A percentile compares a stretch with the other conserved stretches of the same genome.
Evolutionary conservation across 176 grass and related monocot species (phyloP).

Genomic region (Avena eriantha): DNA sequence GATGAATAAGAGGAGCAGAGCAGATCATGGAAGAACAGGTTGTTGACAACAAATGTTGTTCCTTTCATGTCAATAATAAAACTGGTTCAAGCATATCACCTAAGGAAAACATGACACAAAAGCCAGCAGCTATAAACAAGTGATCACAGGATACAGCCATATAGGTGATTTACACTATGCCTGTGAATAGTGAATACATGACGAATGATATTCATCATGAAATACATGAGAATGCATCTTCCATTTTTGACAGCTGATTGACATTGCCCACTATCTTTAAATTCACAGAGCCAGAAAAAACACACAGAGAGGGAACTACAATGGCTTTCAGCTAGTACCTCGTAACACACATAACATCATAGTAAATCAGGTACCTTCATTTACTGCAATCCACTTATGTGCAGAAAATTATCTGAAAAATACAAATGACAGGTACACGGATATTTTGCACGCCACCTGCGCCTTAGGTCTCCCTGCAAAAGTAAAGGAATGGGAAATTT

Average conservation of each 20-base stretch:
- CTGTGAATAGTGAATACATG: slow-evolving; percentile 16
- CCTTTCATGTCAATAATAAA: neutral
- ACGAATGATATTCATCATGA: neutral
- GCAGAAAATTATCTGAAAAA: slow-evolving; percentile 21
- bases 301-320: neutral
- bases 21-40: neutral
- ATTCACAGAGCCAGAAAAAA: neutral
- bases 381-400: neutral
- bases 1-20: neutral
- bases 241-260: neutral
- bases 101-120: neutral
- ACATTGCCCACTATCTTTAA: neutral
- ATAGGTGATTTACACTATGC: neutral
- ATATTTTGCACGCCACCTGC: slow-evolving; percentile 39
- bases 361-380: slow-evolving; percentile 22
- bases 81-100: neutral
- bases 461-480: slow-evolving; percentile 65
- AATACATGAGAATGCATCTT: neutral
- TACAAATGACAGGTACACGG: neutral
- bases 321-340: slow-evolving; percentile 22
- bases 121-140: neutral
- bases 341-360: neutral
- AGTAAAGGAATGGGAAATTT: neutral
- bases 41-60: neutral
- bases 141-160: neutral